Base-by-base conservation (phyloP, 345 rosid species). In the Excoecaria agallocha region DNA sequence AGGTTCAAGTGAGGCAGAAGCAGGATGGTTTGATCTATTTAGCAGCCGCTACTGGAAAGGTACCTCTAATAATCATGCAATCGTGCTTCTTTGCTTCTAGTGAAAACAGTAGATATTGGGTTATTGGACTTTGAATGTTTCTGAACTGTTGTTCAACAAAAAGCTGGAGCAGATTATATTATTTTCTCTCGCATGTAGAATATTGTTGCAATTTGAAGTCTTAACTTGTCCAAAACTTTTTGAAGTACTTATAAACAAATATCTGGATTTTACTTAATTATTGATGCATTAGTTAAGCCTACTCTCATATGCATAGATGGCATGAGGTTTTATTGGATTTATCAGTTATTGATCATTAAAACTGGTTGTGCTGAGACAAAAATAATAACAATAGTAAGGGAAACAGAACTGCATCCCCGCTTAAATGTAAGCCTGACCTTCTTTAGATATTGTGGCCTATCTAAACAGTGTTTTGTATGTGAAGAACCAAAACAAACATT, bases 21-120 rank as follows among this genome's bases (percentile, higher is more conserved):
- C 97, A 7, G 94, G 99, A 82, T 95, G 99, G 99, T 81, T 91
- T 72, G 99, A 95, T 85, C 87, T 95, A 41, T 95, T 95, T 74
- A 86, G 97, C 78, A 84, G 88, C 76, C 98, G 98, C 67, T 95
- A 95, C 74, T 84, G 88, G 89, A 95, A 93, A 91, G 98, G 99
- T 95, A 86, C 58, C 16, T 68, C 45, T 38, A 46, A n/a, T 30
- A 2, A 25, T 51, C 1, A 48, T 49, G 68, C 37, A 35, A 8
- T 52, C 4, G 5, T 55, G 49, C 12, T 19, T n/a, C n/a, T n/a
- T n/a, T n/a, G n/a, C n/a, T n/a, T 57, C 38, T 20, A 15, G 37
- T 0, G 3, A 57, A 55, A 54, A 12, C 9, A 19, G 3, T 72
- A 30, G 72, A 56, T 19, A 24, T 43, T 49, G 39, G 49, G 39